Base-by-base conservation (phyloP, 2,329 filamentous ascomycete species). In the Onygenales sp. region DNA sequence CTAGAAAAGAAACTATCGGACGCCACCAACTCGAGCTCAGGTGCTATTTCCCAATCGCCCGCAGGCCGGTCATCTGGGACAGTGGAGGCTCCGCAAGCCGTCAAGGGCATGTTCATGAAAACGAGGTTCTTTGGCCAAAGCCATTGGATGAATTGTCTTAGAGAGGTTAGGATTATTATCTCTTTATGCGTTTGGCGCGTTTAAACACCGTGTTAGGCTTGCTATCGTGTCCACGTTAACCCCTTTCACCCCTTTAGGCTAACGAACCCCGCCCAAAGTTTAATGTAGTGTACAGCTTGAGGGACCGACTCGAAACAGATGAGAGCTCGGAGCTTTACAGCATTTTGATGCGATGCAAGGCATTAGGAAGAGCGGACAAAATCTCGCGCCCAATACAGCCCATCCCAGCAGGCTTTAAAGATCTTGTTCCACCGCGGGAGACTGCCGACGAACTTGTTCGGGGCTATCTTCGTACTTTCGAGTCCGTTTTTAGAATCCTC, bases 401-500 rank as follows among this genome's bases (percentile, higher is more conserved):
- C 13, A 33, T 42, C n/a, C 6, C 6, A 9, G n/a, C 49, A 7
- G 40, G 42, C 36, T 47, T 71, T 0, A 58, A 64, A 17, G 64
- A 67, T 40, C 62, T 70, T 45, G 60, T 85, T 0, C 81, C 82
- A 0, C 53, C 63, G n/a, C 60, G 61, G 27, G 51, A 56, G 34
- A 56, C 80, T 0, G 74, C 77, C 0, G 78, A 82, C 55, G 63
- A 73, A 49, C 70, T 83, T 2, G 67, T 83, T 11, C 69, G 75
- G 7, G 65, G 69, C 36, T 83, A 83, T 66, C 66, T 85, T 17
- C 69, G 77, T 45, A 77, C 76, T 0, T 74, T 80, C 56, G 80
- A 84, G 59, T 76, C 77, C 1, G 75, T 79, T 13, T 74, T 79
- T 56, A 74, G 82, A 2, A 72, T 85, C 27, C 54, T 85, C 7